Evolutionary conservation across 352 stramenopile species (phyloP).

Genomic region (Pythium inflatum): DNA sequence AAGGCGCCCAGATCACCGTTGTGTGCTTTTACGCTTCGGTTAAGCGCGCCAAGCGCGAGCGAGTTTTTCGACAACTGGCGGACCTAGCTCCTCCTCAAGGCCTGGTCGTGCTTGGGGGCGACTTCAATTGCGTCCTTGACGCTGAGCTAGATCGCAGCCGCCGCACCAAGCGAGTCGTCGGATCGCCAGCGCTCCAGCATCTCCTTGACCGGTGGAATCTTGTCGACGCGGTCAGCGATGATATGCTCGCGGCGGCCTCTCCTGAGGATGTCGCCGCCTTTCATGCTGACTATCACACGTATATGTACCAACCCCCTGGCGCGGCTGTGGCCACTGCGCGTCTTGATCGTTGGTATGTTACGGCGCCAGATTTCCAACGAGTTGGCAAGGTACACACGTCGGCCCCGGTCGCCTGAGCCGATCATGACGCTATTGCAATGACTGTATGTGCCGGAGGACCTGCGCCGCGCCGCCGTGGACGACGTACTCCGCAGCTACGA

Average conservation of each 20-base stretch:
- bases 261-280: neutral
- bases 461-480: too few relatives aligned
- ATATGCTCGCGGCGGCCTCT: neutral
- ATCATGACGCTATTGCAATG: neutral
- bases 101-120: neutral
- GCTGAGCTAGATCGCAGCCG: slow-evolving; percentile 7
- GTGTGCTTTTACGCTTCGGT: neutral
- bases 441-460: neutral
- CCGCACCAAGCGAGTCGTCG: too few relatives aligned
- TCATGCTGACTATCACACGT: neutral
- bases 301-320: neutral
- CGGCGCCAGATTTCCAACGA: neutral
- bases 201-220: neutral
- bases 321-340: neutral
- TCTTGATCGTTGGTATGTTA: neutral
- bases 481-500: neutral
- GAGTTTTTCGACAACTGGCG: neutral
- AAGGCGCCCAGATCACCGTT: neutral
- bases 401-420: neutral
- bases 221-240: neutral
- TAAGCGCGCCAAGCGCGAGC: neutral
- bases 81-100: neutral
- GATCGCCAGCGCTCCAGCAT: too few relatives aligned
- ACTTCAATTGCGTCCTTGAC: slow-evolving; percentile 15
- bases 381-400: neutral